These are phyloP conservation scores for Tetrahymena thermophila DNA, from an alignment of 73 alveolate genomes.

Conservation along the genomic window DNA sequence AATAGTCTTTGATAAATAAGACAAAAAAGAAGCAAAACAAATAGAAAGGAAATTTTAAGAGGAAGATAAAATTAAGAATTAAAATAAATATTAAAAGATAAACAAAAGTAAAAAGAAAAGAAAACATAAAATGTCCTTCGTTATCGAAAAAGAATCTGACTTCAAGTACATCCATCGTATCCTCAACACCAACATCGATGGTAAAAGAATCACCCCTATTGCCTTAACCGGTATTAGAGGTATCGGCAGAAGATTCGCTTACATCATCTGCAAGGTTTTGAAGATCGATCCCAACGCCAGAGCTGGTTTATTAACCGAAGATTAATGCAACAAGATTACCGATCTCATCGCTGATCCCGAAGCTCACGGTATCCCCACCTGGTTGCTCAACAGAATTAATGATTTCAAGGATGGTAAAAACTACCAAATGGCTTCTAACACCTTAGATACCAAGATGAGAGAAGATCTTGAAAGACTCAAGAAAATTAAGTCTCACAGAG, in stretches of 20 bases:
- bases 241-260: constrained; percentile 95
- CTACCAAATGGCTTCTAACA: constrained; percentile 85
- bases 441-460: constrained; percentile 89
- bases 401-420: constrained; percentile 91
- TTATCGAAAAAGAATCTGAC: constrained; percentile 65
- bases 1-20: not conserved
- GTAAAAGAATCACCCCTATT: constrained; percentile 92
- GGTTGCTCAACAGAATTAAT: constrained; percentile 97
- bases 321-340: constrained; percentile 92
- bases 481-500: constrained; percentile 96
- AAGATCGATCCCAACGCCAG: constrained; percentile 80
- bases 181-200: constrained; percentile 98
- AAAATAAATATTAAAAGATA: not conserved
- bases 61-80: not conserved
- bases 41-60: not conserved
- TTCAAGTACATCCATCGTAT: constrained; percentile 95
- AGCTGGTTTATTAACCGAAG: constrained; percentile 98
- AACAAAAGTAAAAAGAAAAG: not conserved
- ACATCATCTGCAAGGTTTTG: constrained; percentile 69
- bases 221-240: constrained; percentile 97
- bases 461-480: constrained; percentile 99
- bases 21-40: not conserved
- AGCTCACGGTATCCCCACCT: constrained; percentile 93
- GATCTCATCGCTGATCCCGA: constrained; percentile 91
- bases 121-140: constrained; percentile 40